These are phyloP conservation scores for Albugo laibachii DNA, from an alignment of 352 stramenopile genomes.

Conservation along the genomic window DNA sequence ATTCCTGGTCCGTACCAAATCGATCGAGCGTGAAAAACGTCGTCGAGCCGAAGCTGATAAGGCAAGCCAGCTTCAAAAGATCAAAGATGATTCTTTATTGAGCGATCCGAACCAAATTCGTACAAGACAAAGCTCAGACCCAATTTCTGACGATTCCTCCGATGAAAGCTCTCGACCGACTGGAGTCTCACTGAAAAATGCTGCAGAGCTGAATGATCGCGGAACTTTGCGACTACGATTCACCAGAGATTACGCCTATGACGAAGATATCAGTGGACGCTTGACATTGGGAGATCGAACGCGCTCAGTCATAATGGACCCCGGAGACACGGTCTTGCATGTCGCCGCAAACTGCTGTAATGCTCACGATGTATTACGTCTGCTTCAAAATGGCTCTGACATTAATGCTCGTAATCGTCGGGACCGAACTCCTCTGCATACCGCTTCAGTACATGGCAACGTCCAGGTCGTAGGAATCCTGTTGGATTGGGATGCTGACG, in stretches of 20 bases:
- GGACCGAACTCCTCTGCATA: constrained; percentile 63
- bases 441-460: constrained; percentile 61
- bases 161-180: constrained; percentile 20
- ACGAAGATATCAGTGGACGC: constrained; percentile 13
- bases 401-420: constrained; percentile 69
- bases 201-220: constrained; percentile 10
- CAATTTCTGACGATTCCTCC: constrained; percentile 49
- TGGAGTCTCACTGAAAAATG: not conserved
- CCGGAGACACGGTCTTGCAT: constrained; percentile 72
- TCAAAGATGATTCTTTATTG: not conserved
- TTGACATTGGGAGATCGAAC: constrained; percentile 24
- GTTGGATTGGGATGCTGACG: constrained; percentile 61
- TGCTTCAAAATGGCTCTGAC: constrained; percentile 73
- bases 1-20: constrained; percentile 34
- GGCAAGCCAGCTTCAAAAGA: not conserved
- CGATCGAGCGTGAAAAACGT: constrained; percentile 22
- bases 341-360: constrained; percentile 75
- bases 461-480: constrained; percentile 63
- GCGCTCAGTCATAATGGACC: constrained; percentile 65
- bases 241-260: constrained; percentile 55
- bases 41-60: constrained; percentile 26
- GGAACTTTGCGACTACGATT: constrained; percentile 57
- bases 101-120: too few species aligned
- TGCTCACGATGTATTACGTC: constrained; percentile 62
- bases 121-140: constrained; percentile 14